Percentiles rank a stretch among this genome's conserved stretches.
Evolutionary conservation across 208 protist genomes (phyloP).

Genomic region (Wallacemonas sp.): DNA sequence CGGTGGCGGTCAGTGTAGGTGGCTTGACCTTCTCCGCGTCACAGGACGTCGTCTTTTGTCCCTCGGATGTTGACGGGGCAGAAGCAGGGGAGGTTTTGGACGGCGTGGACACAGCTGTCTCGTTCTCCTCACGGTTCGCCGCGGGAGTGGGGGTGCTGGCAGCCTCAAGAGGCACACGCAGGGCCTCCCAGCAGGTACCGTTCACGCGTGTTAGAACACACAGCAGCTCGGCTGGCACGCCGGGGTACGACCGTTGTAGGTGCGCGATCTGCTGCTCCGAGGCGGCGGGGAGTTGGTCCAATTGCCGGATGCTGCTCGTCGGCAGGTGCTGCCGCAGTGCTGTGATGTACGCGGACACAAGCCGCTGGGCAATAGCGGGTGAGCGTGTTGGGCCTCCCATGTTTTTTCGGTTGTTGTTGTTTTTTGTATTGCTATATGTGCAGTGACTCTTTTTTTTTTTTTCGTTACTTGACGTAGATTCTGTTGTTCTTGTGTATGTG

Average conservation of each 20-base stretch:
- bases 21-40: constrained; percentile 17
- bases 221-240: constrained; percentile 37
- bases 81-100: not conserved
- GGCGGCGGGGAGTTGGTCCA: constrained; percentile 48
- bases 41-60: not conserved
- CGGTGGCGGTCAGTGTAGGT: constrained; percentile 6
- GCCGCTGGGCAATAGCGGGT: constrained; percentile 33
- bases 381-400: not conserved
- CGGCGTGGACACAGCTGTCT: not conserved
- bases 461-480: too few relatives aligned
- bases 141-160: not conserved
- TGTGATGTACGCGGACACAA: constrained; percentile 67
- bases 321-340: constrained; percentile 63
- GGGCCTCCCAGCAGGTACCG: constrained; percentile 52
- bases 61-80: not conserved
- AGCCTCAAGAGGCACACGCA: constrained; percentile 14
- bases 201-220: constrained; percentile 47
- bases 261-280: constrained; percentile 33
- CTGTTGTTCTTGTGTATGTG: too few relatives aligned
- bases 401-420: not conserved
- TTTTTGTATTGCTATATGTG: not conserved
- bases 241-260: constrained; percentile 43
- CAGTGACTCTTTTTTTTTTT: too few relatives aligned
- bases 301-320: constrained; percentile 42
- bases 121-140: not conserved